Percentiles rank a stretch among this genome's conserved stretches.
These are phyloP conservation scores for Truncatella angustata DNA, from an alignment of 2,329 filamentous ascomycete species.

Conservation along the genomic window DNA sequence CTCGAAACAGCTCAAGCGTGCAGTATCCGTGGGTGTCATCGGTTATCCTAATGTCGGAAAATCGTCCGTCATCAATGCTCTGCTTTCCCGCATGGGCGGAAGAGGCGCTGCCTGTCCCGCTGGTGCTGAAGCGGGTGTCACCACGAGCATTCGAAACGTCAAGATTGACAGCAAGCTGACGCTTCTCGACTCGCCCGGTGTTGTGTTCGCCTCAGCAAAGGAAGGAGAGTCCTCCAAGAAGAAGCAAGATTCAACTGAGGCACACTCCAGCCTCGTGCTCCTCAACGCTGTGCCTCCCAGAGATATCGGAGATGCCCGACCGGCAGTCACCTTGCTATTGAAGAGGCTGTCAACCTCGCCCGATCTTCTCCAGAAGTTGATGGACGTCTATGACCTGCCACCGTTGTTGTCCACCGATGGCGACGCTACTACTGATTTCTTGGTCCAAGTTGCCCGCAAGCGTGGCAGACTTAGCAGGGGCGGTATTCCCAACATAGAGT, in stretches of 20 bases:
- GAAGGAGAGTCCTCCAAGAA: conserved; percentile 17
- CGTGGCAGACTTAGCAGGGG: conserved; percentile 84
- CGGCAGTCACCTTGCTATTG: conserved; percentile 81
- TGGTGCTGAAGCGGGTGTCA: conserved; percentile 89
- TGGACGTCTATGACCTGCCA: conserved; percentile 80
- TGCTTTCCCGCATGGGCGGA: conserved; percentile 73
- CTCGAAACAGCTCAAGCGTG: conserved; percentile 79
- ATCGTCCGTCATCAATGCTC: conserved; percentile 92
- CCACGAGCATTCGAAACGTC: conserved; percentile 81
- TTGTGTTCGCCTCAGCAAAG: conserved; percentile 77
- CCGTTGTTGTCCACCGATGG: conserved; percentile 71
- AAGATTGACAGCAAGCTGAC: conserved; percentile 95
- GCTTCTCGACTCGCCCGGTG: conserved; percentile 89
- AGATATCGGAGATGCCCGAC: conserved; percentile 89
- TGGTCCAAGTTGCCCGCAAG: conserved; percentile 93
- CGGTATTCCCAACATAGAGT: conserved; percentile 83
- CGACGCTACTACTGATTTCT: conserved; percentile 83
- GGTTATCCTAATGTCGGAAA: conserved; percentile 97
- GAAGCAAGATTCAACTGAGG: conserved; percentile 61
- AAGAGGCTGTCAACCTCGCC: conserved; percentile 72
- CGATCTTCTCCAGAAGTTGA: conserved; percentile 74
- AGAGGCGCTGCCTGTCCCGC: conserved; percentile 74
- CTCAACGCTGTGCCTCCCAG: conserved; percentile 91
- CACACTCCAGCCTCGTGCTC: conserved; percentile 81
- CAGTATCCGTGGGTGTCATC: conserved; percentile 88